Percentiles rank a stretch among this genome's conserved stretches.
These are phyloP conservation scores for Debaryomyces maramus DNA, from an alignment of 805 yeast species.

Conservation along the genomic window DNA sequence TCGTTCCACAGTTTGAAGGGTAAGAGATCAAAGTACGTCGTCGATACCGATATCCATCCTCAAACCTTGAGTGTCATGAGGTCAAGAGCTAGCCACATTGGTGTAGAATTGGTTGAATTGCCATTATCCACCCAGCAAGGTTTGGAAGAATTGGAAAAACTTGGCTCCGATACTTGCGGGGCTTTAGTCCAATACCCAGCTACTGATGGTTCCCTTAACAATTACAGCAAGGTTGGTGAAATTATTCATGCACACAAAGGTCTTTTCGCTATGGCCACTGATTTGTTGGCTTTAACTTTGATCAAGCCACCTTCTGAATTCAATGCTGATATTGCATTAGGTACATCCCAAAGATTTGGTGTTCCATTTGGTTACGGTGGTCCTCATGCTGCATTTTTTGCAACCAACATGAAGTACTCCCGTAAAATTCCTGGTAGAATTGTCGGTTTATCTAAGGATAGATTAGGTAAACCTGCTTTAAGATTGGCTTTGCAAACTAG, in stretches of 20 bases:
- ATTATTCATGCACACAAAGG: constrained; percentile 72
- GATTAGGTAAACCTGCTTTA: constrained; percentile 85
- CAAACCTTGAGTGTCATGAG: constrained; percentile 81
- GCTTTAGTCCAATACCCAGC: constrained; percentile 88
- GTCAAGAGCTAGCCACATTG: constrained; percentile 76
- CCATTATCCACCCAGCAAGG: constrained; percentile 50
- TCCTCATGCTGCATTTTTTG: constrained; percentile 97
- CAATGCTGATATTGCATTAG: constrained; percentile 91
- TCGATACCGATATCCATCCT: constrained; percentile 75
- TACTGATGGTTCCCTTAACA: constrained; percentile 69
- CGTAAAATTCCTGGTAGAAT: constrained; percentile 97
- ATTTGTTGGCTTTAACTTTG: constrained; percentile 82
- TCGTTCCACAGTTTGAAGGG: constrained; percentile 66
- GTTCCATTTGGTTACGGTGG: constrained; percentile 99
- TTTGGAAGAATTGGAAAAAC: constrained; percentile 22
- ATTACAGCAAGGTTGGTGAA: constrained; percentile 58
- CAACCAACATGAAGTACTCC: constrained; percentile 76
- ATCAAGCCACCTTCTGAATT: constrained; percentile 80
- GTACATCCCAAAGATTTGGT: constrained; percentile 93
- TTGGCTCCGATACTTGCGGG: constrained; percentile 60
- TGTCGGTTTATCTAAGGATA: constrained; percentile 89
- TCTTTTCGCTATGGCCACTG: constrained; percentile 83
- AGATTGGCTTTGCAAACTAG: constrained; percentile 95
- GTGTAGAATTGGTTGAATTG: constrained; percentile 60
- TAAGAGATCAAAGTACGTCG: constrained; percentile 66